phyloP scores from a whole-genome alignment of 2,329 filamentous ascomycete species.

The Clarireedia hainanense region DNA sequence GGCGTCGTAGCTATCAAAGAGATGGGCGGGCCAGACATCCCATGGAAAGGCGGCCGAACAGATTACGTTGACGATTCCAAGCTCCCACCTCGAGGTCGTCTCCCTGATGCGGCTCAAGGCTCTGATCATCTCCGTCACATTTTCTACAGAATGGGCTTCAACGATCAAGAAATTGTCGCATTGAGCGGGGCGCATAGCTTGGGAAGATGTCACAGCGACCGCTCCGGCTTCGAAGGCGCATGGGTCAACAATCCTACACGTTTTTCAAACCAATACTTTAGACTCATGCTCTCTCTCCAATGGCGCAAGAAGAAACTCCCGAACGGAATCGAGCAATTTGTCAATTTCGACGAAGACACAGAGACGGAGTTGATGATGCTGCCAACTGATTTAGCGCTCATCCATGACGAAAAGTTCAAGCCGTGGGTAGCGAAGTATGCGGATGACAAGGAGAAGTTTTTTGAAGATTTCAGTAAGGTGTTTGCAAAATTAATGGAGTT shows the following conservation, averaged over 20 bases:
- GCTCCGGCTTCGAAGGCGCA: constrained; percentile 49
- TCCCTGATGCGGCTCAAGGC: constrained; percentile 47
- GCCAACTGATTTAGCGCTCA: constrained; percentile 53
- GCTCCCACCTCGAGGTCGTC: constrained; percentile 47
- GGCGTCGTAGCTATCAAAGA: constrained; percentile 50
- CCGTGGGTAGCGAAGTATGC: constrained; percentile 52
- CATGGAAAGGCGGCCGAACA: constrained; percentile 51
- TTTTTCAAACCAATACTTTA: constrained; percentile 51
- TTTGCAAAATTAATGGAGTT: constrained; percentile 55
- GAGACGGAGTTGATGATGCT: constrained; percentile 56
- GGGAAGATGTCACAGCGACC: constrained; percentile 46
- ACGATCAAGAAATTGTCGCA: constrained; percentile 52
- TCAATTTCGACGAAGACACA: constrained; percentile 48
- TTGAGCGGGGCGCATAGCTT: constrained; percentile 48
- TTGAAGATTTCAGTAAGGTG: constrained; percentile 48
- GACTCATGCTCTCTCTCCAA: constrained; percentile 41
- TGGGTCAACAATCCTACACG: constrained; percentile 53
- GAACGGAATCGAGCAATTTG: constrained; percentile 49
- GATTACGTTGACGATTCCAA: constrained; percentile 55
- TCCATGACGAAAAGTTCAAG: constrained; percentile 44
- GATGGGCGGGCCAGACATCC: constrained; percentile 50
- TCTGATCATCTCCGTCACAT: constrained; percentile 46
- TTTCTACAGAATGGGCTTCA: constrained; percentile 54
- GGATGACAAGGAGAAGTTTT: constrained; percentile 53
- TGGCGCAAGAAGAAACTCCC: constrained; percentile 47